These are phyloP conservation scores for Vigna hirtella DNA, from an alignment of 306 rosid genomes.

Conservation along the genomic window DNA sequence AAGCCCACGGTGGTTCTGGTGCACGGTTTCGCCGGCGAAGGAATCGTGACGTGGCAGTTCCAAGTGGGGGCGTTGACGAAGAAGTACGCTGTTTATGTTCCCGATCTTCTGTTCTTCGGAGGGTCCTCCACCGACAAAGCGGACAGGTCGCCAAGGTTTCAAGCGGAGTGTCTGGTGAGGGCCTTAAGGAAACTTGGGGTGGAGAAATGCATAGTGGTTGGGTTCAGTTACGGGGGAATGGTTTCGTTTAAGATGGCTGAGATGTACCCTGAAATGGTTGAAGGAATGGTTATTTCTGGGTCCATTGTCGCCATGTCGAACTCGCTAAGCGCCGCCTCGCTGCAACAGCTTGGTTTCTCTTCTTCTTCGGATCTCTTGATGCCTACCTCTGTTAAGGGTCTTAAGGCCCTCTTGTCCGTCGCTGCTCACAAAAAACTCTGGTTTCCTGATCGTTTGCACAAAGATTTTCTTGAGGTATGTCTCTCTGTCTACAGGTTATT, in stretches of 20 bases:
- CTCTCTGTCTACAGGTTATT: background rate
- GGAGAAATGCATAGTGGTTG: constrained; percentile 69
- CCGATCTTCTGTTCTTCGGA: constrained; percentile 87
- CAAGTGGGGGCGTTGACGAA: constrained; percentile 77
- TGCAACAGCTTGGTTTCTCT: constrained; percentile 65
- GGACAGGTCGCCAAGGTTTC: constrained; percentile 66
- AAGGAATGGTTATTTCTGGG: constrained; percentile 65
- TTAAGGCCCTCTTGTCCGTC: constrained; percentile 70
- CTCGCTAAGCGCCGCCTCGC: constrained; percentile 45
- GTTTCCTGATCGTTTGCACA: constrained; percentile 78
- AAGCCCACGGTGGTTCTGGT: constrained; percentile 76
- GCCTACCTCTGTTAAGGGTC: constrained; percentile 75
- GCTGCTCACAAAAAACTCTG: constrained; percentile 73
- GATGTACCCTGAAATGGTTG: constrained; percentile 63
- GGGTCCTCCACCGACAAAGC: constrained; percentile 59
- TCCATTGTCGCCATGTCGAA: constrained; percentile 80
- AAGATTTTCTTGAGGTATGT: constrained; percentile 73
- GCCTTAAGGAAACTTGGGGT: constrained; percentile 79
- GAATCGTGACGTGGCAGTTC: constrained; percentile 91
- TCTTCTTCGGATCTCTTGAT: constrained; percentile 82
- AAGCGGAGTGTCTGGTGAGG: constrained; percentile 72
- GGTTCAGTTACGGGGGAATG: constrained; percentile 93
- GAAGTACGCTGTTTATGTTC: constrained; percentile 78
- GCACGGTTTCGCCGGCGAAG: constrained; percentile 88
- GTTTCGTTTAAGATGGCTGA: constrained; percentile 82